Conservation (phyloP, 2,329 filamentous ascomycete species). For the Fusarium annulatum region DNA sequence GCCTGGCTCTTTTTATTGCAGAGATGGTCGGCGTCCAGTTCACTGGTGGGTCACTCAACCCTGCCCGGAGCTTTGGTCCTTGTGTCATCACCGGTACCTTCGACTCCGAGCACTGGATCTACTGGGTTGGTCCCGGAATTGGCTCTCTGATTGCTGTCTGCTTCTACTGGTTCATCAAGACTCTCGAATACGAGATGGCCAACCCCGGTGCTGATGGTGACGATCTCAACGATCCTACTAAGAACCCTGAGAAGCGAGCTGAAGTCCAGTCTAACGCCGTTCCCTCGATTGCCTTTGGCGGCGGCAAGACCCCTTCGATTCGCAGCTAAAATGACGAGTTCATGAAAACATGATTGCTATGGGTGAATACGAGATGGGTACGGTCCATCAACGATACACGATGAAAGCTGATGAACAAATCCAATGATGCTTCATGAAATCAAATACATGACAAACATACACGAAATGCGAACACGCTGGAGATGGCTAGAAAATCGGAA, state of each 20-base stretch:
- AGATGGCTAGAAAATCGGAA: neutral
- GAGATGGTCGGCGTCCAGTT: constrained; percentile 60
- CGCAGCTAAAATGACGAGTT: constrained; percentile 23
- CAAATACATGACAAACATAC: neutral
- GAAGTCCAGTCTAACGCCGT: constrained; percentile 37
- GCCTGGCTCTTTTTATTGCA: constrained; percentile 58
- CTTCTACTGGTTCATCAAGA: constrained; percentile 56
- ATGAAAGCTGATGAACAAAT: constrained; percentile 3
- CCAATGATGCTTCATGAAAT: constrained; percentile 1
- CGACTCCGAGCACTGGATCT: constrained; percentile 60
- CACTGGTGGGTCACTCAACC: constrained; percentile 61
- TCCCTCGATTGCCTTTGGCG: constrained; percentile 30
- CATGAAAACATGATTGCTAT: constrained; percentile 13
- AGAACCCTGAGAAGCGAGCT: constrained; percentile 55
- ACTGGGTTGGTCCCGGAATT: constrained; percentile 53
- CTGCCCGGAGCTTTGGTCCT: constrained; percentile 59
- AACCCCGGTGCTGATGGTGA: constrained; percentile 61
- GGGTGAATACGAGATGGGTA: constrained; percentile 2
- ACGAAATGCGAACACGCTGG: neutral
- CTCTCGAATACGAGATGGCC: constrained; percentile 57
- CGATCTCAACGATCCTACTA: constrained; percentile 55
- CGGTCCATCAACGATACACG: constrained; percentile 7
- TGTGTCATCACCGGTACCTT: constrained; percentile 57
- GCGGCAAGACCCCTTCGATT: constrained; percentile 39
- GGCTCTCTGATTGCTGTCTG: constrained; percentile 51